Evolutionary conservation across 345 rosid species (phyloP).

Genomic region (Rhodamnia rubescens): DNA sequence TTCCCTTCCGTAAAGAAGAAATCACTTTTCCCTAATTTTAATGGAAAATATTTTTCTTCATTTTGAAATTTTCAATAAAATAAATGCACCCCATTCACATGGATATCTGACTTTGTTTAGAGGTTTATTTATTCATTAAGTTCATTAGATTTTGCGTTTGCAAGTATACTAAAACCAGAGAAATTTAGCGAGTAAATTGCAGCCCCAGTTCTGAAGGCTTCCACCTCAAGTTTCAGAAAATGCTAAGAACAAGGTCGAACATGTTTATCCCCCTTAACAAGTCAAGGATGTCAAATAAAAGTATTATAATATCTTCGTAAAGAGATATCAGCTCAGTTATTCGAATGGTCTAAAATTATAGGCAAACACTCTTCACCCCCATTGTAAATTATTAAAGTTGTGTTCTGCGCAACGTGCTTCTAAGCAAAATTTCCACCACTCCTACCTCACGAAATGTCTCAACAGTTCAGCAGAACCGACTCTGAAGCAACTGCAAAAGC

Average conservation of each 20-base stretch:
- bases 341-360: background rate
- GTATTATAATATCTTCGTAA: background rate
- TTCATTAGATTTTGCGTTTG: background rate
- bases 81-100: too few relatives aligned
- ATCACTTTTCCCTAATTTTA: too few relatives aligned
- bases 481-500: background rate
- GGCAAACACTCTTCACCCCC: background rate
- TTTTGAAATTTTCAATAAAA: too few relatives aligned
- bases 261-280: background rate
- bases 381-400: background rate
- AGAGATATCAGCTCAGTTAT: background rate
- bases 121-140: background rate
- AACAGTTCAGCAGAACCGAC: background rate
- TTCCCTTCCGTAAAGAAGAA: too few relatives aligned
- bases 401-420: background rate
- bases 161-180: background rate
- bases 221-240: background rate
- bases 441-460: background rate
- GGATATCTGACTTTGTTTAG: background rate
- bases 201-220: background rate
- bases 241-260: background rate
- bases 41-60: too few relatives aligned
- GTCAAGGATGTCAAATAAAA: background rate
- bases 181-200: background rate
- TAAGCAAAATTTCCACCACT: background rate